Evolutionary conservation across 441 rosid genomes (phyloP).

Genomic region (Adansonia rubrostipa): DNA sequence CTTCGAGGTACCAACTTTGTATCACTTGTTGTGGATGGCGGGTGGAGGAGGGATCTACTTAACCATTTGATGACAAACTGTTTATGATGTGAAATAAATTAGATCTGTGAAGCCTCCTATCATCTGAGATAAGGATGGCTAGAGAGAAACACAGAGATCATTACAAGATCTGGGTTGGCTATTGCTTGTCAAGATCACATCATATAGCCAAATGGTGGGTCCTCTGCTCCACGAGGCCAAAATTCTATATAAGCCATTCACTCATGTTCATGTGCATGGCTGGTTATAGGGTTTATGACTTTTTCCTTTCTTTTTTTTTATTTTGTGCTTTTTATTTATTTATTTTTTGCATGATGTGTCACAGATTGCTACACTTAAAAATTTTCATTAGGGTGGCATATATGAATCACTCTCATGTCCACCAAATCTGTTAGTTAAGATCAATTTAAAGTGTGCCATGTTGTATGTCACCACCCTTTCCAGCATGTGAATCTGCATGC

Average conservation of each 20-base stretch:
- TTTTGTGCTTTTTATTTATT: not conserved
- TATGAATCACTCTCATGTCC: slow-evolving; percentile 26
- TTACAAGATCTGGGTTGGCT: slow-evolving; percentile 58
- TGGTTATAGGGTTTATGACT: slow-evolving; percentile 5
- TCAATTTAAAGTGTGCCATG: slow-evolving; percentile 20
- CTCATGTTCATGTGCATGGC: slow-evolving; percentile 24
- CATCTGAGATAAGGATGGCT: slow-evolving; percentile 41
- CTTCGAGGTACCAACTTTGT: slow-evolving; percentile 30
- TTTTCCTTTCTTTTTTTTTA: slow-evolving; percentile 18
- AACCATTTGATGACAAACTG: slow-evolving; percentile 28
- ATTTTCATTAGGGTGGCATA: slow-evolving; percentile 14
- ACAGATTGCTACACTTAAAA: slow-evolving; percentile 7
- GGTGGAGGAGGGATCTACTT: slow-evolving; percentile 29
- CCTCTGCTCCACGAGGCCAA: slow-evolving; percentile 34
- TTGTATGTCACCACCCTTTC: slow-evolving; percentile 23
- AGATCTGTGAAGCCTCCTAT: slow-evolving; percentile 27
- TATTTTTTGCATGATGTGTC: slow-evolving; percentile 23
- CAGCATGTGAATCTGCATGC: slow-evolving; percentile 33
- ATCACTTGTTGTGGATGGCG: slow-evolving; percentile 25
- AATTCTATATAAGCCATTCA: slow-evolving; percentile 8
- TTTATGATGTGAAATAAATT: slow-evolving; percentile 27
- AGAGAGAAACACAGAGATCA: slow-evolving; percentile 62
- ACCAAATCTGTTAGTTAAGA: not conserved
- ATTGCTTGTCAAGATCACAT: slow-evolving; percentile 48
- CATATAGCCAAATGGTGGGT: slow-evolving; percentile 59